phyloP scores from a whole-genome alignment of 306 rosid genomes.

The Castanea sativa region DNA sequence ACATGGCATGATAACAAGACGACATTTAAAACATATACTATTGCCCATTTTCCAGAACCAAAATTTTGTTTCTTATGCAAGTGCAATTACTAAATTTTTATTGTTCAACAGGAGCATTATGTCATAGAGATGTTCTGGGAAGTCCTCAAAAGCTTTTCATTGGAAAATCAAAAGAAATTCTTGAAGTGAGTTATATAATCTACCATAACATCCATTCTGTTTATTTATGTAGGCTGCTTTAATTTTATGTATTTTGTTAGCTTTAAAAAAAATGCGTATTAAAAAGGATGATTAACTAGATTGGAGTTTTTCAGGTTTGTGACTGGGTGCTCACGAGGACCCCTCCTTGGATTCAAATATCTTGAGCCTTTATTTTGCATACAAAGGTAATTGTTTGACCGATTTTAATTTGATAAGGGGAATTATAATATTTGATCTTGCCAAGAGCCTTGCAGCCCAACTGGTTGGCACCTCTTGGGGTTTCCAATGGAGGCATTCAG shows the following conservation, averaged over 20 bases:
- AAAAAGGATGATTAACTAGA: conserved; percentile 16
- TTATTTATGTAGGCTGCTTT: background rate
- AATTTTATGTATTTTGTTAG: background rate
- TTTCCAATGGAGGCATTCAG: too few relatives aligned
- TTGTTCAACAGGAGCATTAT: conserved; percentile 68
- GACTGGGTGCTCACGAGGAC: conserved; percentile 98
- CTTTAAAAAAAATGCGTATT: conserved; percentile 7
- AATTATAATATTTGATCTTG: background rate
- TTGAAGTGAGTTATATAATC: conserved; percentile 64
- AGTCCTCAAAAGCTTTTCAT: conserved; percentile 81
- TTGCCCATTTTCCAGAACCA: too few relatives aligned
- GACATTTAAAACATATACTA: too few relatives aligned
- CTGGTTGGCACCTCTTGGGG: too few relatives aligned
- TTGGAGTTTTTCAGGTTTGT: conserved; percentile 64
- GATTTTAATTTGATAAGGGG: background rate
- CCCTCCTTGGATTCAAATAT: conserved; percentile 85
- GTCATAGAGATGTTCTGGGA: conserved; percentile 94
- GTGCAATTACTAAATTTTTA: conserved; percentile 12
- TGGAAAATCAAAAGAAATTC: conserved; percentile 86
- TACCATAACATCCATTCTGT: background rate
- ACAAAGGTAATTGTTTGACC: conserved; percentile 62
- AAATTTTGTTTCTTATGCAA: too few relatives aligned
- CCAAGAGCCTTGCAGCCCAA: too few relatives aligned
- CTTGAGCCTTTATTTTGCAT: conserved; percentile 93
- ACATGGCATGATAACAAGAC: too few relatives aligned